Base-by-base conservation (phyloP, 2,329 filamentous ascomycete genomes). In the Penicillium polonicum region DNA sequence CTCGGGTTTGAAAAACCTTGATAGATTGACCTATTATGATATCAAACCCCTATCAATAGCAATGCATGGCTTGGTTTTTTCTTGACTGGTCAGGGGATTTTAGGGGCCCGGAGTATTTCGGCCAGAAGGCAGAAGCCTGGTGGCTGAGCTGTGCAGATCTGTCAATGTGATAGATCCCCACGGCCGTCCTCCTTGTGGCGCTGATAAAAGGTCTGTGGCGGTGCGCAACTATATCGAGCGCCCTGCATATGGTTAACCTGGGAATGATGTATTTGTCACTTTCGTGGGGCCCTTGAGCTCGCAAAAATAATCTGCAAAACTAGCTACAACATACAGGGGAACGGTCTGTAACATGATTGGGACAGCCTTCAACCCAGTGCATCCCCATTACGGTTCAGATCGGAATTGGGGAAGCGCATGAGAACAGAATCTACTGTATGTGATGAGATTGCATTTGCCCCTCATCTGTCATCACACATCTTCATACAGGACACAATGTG, bases 341-440 rank as follows among this genome's bases (percentile, higher is more conserved):
- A 60, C 60, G 43, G 51, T 48, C 54, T 54, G 49, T 38, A 58
- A 60, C 45, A 52, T 60, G 55, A 56, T 29, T 48, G 39, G 25
- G 35, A 42, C 43, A 33, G 52, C 46, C 48, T 58, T 49, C 29
- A 42, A 52, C 42, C 36, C 42, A 56, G 42, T 57, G 54, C 53
- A 50, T 52, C 52, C 59, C 60, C 58, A 65, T 59, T 62, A 51
- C 58, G 48, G 62, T 56, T 48, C 41, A 61, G 62, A 67, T 67
- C 63, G 50, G 59, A 65, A 65, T 60, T 39, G 48, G 46, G 41
- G 36, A 27, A 33, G 42, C 9, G n/a, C 33, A 23, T 38, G 12
- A 31, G 6, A 44, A 19, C 23, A 38, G 7, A 48, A 57, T 29
- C 35, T 50, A 45, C 36, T 62, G 55, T 59, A 58, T 51, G 65